These are phyloP conservation scores for Carpinus viminea DNA, from an alignment of 306 rosid genomes.

Conservation along the genomic window DNA sequence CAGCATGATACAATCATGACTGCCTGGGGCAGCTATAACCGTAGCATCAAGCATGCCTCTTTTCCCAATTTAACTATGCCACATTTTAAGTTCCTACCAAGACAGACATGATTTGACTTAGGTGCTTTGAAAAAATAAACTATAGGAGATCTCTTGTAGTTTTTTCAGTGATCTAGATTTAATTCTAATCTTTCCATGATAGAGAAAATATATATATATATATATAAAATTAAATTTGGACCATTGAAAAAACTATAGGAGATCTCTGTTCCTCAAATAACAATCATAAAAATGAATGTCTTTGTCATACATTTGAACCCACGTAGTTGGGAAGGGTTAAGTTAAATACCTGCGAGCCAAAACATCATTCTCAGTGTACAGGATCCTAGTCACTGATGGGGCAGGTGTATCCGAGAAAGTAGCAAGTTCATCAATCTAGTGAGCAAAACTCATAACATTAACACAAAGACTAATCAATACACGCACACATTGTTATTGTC, in stretches of 20 bases:
- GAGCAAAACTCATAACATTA: slow-evolving; percentile 15
- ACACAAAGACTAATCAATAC: slow-evolving; percentile 3
- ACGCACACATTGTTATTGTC: not conserved
- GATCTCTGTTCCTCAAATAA: not conserved
- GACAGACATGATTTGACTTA: not conserved
- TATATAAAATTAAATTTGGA: no score
- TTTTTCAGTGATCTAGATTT: no score
- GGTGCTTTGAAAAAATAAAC: no score
- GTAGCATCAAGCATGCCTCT: not conserved
- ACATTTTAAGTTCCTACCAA: not conserved
- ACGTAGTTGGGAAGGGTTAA: not conserved
- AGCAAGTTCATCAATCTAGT: slow-evolving; percentile 83
- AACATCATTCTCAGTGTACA: slow-evolving; percentile 82
- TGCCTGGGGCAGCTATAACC: not conserved
- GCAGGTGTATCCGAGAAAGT: slow-evolving; percentile 78
- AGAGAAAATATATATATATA: no score
- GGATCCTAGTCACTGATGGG: slow-evolving; percentile 90
- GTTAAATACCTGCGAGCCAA: slow-evolving; percentile 65
- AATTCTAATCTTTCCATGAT: no score
- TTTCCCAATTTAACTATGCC: not conserved
- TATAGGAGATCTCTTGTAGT: no score
- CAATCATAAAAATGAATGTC: not conserved
- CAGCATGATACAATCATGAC: not conserved
- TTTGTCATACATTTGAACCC: not conserved
- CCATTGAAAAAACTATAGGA: no score